phyloP scores from a whole-genome alignment of 2,329 filamentous ascomycete species.

The Mycosphaerella sp. region DNA sequence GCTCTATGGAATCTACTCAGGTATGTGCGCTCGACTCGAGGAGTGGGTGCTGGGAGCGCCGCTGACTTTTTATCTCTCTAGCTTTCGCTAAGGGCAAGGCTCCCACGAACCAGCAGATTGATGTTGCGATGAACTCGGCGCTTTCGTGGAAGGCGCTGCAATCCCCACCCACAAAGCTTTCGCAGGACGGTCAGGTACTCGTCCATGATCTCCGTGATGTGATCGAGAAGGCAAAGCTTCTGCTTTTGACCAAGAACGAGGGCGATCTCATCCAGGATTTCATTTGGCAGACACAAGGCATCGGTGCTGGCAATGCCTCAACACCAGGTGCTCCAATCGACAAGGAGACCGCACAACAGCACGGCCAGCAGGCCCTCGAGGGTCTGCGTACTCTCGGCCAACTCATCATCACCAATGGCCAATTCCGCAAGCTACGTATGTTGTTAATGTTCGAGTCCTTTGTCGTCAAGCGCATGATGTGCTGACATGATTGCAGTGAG shows the following conservation, averaged over 20 bases:
- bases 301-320: slow-evolving; percentile 57
- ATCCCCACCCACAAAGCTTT: slow-evolving; percentile 69
- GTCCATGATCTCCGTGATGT: slow-evolving; percentile 72
- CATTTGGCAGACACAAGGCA: slow-evolving; percentile 83
- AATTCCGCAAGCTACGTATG: slow-evolving; percentile 84
- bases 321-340: slow-evolving; percentile 61
- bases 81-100: slow-evolving; percentile 87
- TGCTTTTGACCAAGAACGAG: slow-evolving; percentile 89
- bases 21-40: background rate
- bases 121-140: slow-evolving; percentile 86
- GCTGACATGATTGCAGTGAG: slow-evolving; percentile 46
- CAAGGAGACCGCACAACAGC: slow-evolving; percentile 71
- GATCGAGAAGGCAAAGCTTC: slow-evolving; percentile 73
- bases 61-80: slow-evolving; percentile 20
- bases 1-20: slow-evolving; percentile 76
- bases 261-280: slow-evolving; percentile 94
- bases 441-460: background rate
- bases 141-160: slow-evolving; percentile 64
- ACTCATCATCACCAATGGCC: slow-evolving; percentile 87
- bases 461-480: background rate
- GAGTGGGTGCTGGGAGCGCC: background rate
- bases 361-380: slow-evolving; percentile 75
- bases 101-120: slow-evolving; percentile 93
- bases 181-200: slow-evolving; percentile 71
- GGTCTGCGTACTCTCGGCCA: slow-evolving; percentile 83